Evolutionary conservation across 2,329 filamentous ascomycete species (phyloP).

Genomic region (Tolypocladium ophioglossoides): DNA sequence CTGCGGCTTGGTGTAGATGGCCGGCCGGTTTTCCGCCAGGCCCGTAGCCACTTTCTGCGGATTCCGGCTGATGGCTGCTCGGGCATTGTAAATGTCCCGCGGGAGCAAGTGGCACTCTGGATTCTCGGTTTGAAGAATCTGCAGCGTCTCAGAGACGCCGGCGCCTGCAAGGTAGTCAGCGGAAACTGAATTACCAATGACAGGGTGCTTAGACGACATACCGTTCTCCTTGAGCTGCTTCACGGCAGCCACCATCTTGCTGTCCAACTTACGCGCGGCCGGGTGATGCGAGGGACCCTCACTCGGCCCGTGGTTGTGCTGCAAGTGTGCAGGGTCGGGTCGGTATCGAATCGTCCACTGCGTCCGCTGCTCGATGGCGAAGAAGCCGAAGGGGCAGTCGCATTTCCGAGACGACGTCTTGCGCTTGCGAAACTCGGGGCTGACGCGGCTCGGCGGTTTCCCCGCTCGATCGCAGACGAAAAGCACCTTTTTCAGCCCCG

Average conservation of each 20-base stretch:
- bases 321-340: conserved; percentile 45
- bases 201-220: conserved; percentile 24
- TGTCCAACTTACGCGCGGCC: conserved; percentile 54
- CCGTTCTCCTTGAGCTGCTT: conserved; percentile 56
- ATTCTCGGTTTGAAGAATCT: conserved; percentile 53
- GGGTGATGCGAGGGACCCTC: conserved; percentile 57
- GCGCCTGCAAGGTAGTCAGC: conserved; percentile 34
- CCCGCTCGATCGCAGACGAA: conserved; percentile 58
- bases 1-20: conserved; percentile 56
- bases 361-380: conserved; percentile 55
- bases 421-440: conserved; percentile 51
- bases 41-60: conserved; percentile 50
- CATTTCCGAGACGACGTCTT: conserved; percentile 60
- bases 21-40: conserved; percentile 49
- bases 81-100: conserved; percentile 57
- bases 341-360: conserved; percentile 58
- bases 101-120: conserved; percentile 53
- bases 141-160: conserved; percentile 54
- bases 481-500: conserved; percentile 56
- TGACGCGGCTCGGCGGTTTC: conserved; percentile 51
- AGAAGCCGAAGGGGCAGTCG: conserved; percentile 60
- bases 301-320: conserved; percentile 56
- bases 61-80: conserved; percentile 56
- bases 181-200: not conserved
- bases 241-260: conserved; percentile 57